Base-by-base conservation (phyloP, 2,329 filamentous ascomycete species). In the Emergomyces pasteurianus region DNA sequence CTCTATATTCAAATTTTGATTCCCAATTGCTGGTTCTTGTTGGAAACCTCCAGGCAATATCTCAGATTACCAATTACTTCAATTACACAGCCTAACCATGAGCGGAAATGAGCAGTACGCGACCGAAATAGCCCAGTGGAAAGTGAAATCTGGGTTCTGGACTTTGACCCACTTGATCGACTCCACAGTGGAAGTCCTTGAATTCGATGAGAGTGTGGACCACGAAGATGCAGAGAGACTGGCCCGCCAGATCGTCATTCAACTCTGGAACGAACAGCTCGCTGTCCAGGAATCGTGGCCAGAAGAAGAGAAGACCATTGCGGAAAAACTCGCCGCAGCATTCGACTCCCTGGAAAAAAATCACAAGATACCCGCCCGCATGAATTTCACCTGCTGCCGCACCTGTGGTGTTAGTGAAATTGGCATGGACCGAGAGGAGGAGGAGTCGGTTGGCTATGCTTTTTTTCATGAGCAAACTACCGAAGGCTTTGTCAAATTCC, bases 381-480 rank as follows among this genome's bases (percentile, higher is more conserved):
- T 56, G 53, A 56, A 56, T 42, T 42, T 40, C 38, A 36, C 34
- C 21, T 56, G 53, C 23, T 56, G 53, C 38, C 53, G 38, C 3
- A 40, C n/a, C 3, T 56, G 53, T n/a, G 53, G 34, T 7, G 34
- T 56, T 16, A 18, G 10, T 21, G 38, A 38, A 34, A 38, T 56
- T 16, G 53, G 53, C 14, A 3, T n/a, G 14, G 53, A 38, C 12
- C n/a, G 34, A 23, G 49, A 52, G 18, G 21, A 52, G 6, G 53
- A 21, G n/a, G 53, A 56, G 18, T 6, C 53, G n/a, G 38, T 40
- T 23, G 53, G 53, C 12, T 56, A 36, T n/a, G 53, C 23, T n/a
- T 56, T 56, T 56, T 56, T 56, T 21, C 34, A 40, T 21, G 53
- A 56, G 34, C 53, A 56, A 21, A 56, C 53, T 18, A 56, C 53